These are phyloP conservation scores for Naganishia friedmannii DNA, from an alignment of 768 basidiomycete genomes.

Conservation along the genomic window DNA sequence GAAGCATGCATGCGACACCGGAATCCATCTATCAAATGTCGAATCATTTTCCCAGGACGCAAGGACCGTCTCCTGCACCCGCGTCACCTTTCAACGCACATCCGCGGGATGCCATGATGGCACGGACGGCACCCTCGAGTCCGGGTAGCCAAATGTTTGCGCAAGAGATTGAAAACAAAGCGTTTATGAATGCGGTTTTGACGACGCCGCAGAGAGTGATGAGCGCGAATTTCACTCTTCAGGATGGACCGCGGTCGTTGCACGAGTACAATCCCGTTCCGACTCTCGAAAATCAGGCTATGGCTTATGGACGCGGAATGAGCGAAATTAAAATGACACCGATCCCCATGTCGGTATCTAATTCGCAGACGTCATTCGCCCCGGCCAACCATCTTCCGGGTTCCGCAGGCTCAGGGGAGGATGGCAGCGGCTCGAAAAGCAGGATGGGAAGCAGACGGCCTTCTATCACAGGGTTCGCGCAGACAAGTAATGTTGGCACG, in stretches of 20 bases:
- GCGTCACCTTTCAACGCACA: constrained; percentile 21
- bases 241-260: constrained; percentile 41
- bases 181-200: constrained; percentile 31
- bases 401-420: background rate
- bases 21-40: constrained; percentile 1
- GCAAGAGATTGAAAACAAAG: constrained; percentile 8
- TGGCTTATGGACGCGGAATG: constrained; percentile 15
- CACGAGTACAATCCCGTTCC: constrained; percentile 33
- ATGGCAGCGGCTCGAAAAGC: background rate
- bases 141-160: constrained; percentile 31
- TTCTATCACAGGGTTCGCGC: background rate
- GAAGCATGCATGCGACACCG: constrained; percentile 3
- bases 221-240: constrained; percentile 35
- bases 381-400: background rate
- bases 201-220: constrained; percentile 9
- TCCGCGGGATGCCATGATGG: constrained; percentile 48
- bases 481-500: background rate
- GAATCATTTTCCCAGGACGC: constrained; percentile 48
- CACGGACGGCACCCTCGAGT: constrained; percentile 50
- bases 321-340: constrained; percentile 20
- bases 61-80: constrained; percentile 5
- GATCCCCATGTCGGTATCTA: constrained; percentile 18
- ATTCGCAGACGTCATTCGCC: constrained; percentile 10
- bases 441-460: constrained; percentile 23
- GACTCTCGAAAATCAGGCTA: constrained; percentile 28